A percentile compares a stretch with the other conserved stretches of the same genome.
phyloP scores from a whole-genome alignment of 805 yeast genomes.

The Yarrowia sp. region DNA sequence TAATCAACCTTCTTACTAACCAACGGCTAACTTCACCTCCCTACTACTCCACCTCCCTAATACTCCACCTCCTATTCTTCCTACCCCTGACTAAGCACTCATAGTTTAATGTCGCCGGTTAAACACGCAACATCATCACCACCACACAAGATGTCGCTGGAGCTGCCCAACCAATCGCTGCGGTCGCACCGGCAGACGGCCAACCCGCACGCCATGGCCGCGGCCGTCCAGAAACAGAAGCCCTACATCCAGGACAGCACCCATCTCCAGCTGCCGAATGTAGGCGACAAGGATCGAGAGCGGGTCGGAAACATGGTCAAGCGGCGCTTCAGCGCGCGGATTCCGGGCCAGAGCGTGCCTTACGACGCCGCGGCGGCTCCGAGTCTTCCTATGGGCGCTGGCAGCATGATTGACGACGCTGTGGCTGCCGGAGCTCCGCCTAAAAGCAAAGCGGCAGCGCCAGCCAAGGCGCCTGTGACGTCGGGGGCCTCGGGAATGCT shows the following conservation, averaged over 20 bases:
- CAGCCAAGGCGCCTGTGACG: slow-evolving; percentile 16
- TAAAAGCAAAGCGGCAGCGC: not conserved
- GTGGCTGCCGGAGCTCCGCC: not conserved
- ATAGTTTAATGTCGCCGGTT: not conserved
- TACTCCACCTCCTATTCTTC: not conserved
- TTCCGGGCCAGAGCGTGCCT: slow-evolving; percentile 59
- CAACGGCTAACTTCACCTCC: too few relatives aligned
- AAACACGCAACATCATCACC: slow-evolving; percentile 7
- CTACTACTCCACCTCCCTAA: too few relatives aligned
- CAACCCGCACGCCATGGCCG: slow-evolving; percentile 22
- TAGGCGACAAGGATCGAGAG: slow-evolving; percentile 33
- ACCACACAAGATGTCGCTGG: not conserved
- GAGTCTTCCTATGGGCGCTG: slow-evolving; percentile 66
- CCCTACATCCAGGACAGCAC: slow-evolving; percentile 29
- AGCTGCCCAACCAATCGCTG: slow-evolving; percentile 33
- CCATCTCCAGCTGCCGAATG: slow-evolving; percentile 31
- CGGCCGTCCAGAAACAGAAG: slow-evolving; percentile 22
- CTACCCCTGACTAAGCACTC: not conserved
- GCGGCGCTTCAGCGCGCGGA: slow-evolving; percentile 34
- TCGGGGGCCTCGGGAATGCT: slow-evolving; percentile 23
- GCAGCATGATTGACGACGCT: slow-evolving; percentile 60
- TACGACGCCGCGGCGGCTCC: slow-evolving; percentile 73
- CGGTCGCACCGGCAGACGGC: slow-evolving; percentile 36
- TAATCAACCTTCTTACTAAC: too few relatives aligned
- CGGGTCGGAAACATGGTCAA: slow-evolving; percentile 35